These are phyloP conservation scores for Polychaeton citri DNA, from an alignment of 2,329 filamentous ascomycete species.

Conservation along the genomic window DNA sequence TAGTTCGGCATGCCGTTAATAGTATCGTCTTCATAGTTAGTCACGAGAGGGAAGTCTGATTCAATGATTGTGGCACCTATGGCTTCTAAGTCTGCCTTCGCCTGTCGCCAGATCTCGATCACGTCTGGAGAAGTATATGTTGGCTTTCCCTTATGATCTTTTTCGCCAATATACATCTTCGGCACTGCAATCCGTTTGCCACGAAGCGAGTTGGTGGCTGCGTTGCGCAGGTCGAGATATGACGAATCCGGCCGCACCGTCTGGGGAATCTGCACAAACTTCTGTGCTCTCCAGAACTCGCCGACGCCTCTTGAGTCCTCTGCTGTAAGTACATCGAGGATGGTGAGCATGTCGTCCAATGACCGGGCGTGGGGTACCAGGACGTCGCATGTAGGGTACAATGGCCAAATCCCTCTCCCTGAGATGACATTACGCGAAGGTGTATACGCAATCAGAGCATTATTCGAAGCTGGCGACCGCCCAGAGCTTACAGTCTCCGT, in stretches of 20 bases:
- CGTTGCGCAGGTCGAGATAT: slow-evolving; percentile 22
- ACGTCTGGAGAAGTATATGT: slow-evolving; percentile 25
- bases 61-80: slow-evolving; percentile 31
- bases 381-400: slow-evolving; percentile 45
- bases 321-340: slow-evolving; percentile 36
- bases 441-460: slow-evolving; percentile 42
- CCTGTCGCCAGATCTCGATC: slow-evolving; percentile 22
- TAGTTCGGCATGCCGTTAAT: slow-evolving; percentile 25
- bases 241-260: slow-evolving; percentile 16
- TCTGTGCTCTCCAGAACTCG: slow-evolving; percentile 45
- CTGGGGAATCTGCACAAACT: slow-evolving; percentile 28
- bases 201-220: slow-evolving; percentile 18
- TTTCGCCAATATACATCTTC: slow-evolving; percentile 36
- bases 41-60: slow-evolving; percentile 34
- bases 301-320: slow-evolving; percentile 29
- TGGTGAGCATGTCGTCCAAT: slow-evolving; percentile 35
- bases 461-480: slow-evolving; percentile 43
- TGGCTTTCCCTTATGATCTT: slow-evolving; percentile 20
- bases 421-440: slow-evolving; percentile 41
- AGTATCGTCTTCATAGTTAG: slow-evolving; percentile 31
- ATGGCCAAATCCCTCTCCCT: slow-evolving; percentile 40
- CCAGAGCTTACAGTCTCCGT: slow-evolving; percentile 45
- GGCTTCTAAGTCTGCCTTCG: slow-evolving; percentile 23
- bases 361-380: slow-evolving; percentile 40
- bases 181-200: slow-evolving; percentile 38